Percentiles rank a stretch among this genome's conserved stretches.
Conservation (phyloP, 2,329 filamentous ascomycete species). For the Colletotrichum echinochloae region DNA sequence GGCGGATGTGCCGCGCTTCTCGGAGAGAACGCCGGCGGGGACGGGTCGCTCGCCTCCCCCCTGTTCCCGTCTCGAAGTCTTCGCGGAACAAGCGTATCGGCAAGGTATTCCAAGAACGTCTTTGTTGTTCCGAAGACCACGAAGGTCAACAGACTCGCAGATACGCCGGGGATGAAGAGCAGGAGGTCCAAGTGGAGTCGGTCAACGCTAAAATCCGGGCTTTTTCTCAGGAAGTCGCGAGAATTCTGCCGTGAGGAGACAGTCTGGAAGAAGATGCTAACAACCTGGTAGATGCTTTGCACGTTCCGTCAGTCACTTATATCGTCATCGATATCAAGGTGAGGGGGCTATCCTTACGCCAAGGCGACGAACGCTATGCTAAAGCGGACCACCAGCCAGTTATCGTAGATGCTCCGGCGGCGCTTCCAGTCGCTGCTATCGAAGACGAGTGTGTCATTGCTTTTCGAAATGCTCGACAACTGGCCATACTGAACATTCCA, state of each 20-base stretch:
- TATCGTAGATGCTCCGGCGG: constrained; percentile 56
- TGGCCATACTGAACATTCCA: constrained; percentile 51
- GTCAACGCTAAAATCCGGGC: constrained; percentile 50
- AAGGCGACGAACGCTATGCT: constrained; percentile 57
- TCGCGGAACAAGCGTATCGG: constrained; percentile 40
- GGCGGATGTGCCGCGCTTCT: constrained; percentile 15
- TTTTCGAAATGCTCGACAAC: constrained; percentile 38
- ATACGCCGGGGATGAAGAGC: constrained; percentile 46
- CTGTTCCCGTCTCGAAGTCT: constrained; percentile 5
- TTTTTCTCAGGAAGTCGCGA: constrained; percentile 44
- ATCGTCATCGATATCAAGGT: neutral
- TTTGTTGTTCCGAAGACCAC: constrained; percentile 46
- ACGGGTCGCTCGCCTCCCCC: constrained; percentile 1
- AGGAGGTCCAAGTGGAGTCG: constrained; percentile 41
- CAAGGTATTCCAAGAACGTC: constrained; percentile 43
- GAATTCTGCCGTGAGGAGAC: constrained; percentile 49
- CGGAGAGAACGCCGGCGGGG: constrained; percentile 9
- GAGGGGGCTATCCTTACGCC: constrained; percentile 45
- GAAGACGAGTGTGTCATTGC: constrained; percentile 30
- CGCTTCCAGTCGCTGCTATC: constrained; percentile 24
- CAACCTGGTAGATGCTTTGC: constrained; percentile 51
- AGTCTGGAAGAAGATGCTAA: constrained; percentile 54
- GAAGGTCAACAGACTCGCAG: constrained; percentile 44
- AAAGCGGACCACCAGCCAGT: constrained; percentile 59
- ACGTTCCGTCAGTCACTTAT: constrained; percentile 1